These are phyloP conservation scores for Mortierella sp. DNA, from an alignment of 371 early-diverging fungal genomes.

Conservation along the genomic window DNA sequence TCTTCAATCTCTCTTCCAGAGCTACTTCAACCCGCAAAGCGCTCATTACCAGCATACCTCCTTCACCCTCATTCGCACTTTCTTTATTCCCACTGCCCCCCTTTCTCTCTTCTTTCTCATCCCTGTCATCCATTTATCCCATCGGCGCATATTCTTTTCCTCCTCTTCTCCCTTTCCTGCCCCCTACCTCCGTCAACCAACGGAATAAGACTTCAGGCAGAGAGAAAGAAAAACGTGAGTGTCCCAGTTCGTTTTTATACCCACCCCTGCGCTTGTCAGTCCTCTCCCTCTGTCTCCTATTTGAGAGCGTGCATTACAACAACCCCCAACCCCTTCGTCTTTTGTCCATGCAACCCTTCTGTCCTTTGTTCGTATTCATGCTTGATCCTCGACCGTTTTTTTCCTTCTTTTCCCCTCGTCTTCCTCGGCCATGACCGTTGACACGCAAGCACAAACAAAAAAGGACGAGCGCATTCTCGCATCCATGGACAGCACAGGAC, in stretches of 20 bases:
- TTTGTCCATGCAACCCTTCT: neutral
- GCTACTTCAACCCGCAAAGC: slow-evolving; percentile 1
- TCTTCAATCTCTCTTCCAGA: neutral
- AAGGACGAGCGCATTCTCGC: slow-evolving; percentile 1
- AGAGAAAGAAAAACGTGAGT: slow-evolving; percentile 13
- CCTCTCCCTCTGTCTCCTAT: neutral
- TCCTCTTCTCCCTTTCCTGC: neutral
- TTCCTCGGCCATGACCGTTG: neutral
- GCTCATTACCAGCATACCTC: neutral
- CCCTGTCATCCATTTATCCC: neutral
- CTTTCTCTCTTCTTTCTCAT: slow-evolving; percentile 11
- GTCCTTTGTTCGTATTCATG: neutral
- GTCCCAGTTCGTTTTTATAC: neutral
- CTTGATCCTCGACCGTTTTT: slow-evolving; percentile 13
- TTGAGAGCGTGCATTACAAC: neutral
- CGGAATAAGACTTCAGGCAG: neutral
- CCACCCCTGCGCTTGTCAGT: neutral
- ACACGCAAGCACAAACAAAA: neutral
- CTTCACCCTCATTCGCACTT: neutral
- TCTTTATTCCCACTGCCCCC: neutral
- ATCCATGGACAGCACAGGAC: neutral
- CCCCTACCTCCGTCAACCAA: slow-evolving; percentile 7
- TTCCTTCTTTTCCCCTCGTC: neutral
- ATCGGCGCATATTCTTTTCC: neutral
- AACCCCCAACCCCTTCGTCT: slow-evolving; percentile 8